Conservation (phyloP, 257 asterid genomes). For the Lantana camara region DNA sequence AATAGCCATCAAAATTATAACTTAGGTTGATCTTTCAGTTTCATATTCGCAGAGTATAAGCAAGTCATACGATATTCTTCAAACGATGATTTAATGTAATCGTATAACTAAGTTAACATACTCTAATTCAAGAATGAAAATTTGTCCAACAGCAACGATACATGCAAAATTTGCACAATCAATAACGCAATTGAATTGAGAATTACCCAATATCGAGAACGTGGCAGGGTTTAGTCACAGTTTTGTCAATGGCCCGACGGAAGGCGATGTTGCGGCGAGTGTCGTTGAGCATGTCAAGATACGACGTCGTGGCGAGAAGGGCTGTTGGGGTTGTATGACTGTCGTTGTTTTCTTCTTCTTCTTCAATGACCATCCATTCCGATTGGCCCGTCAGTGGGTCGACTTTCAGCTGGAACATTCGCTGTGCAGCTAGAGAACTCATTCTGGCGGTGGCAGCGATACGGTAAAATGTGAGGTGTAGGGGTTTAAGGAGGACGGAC, state of each 20-base stretch:
- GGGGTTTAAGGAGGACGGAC: conserved; percentile 34
- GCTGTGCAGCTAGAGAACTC: conserved; percentile 38
- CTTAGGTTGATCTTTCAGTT: not conserved
- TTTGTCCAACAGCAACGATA: not conserved
- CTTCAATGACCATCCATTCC: conserved; percentile 85
- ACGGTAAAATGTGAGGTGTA: conserved; percentile 12
- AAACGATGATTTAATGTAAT: not conserved
- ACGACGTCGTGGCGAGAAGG: conserved; percentile 75
- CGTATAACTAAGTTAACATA: not conserved
- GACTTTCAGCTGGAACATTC: conserved; percentile 77
- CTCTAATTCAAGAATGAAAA: not conserved
- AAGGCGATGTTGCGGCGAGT: conserved; percentile 68
- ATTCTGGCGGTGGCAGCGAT: conserved; percentile 39
- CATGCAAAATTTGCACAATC: not conserved
- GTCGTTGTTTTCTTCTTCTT: conserved; percentile 41
- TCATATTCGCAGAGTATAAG: not conserved
- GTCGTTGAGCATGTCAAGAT: conserved; percentile 94
- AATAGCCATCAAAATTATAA: not conserved
- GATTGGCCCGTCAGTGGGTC: conserved; percentile 84
- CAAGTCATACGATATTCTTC: not conserved
- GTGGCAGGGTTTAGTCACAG: conserved; percentile 78
- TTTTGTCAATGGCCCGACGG: conserved; percentile 76
- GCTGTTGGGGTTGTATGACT: conserved; percentile 41
- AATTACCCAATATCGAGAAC: conserved; percentile 94
- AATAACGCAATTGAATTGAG: not conserved